Base-by-base conservation (phyloP, 2,329 filamentous ascomycete genomes). In the Coleophoma cylindrospora region DNA sequence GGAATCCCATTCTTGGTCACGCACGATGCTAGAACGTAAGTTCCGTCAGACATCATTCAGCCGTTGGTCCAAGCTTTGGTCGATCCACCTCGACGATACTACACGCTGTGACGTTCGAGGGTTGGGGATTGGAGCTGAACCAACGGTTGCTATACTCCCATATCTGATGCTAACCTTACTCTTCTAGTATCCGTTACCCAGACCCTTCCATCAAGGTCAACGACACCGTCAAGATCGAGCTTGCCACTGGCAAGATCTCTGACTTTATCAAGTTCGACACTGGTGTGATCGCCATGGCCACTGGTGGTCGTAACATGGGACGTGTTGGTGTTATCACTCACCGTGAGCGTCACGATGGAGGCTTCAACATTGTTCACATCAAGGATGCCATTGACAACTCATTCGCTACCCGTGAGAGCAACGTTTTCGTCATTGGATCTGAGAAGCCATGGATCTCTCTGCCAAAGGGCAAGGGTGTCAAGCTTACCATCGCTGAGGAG, bases 1-100 rank as follows among this genome's bases (percentile, higher is more conserved):
- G 94, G 91, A 82, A 95, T 99, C 86, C 94, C 94, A 95, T 99
- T 96, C 91, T 96, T 97, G 91, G 94, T 99, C 89, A 99, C 94
- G 91, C 94, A 99, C 89, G 94, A 99, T 94, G 94, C 94, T 80
- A 88, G 94, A 91, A 99, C 94, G 92, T 99, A 83, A 96, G 92
- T 97, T 87, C 83, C 87, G 79, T 84, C 79, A 83, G 79, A 88
- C 87, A 90, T 96, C 91, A 94, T 91, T 96, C 92, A 96, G 92
- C 86, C 92, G 92, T 96, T 96, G 92, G 90, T 92, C 89, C 90
- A 95, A 94, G 89, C 82, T 96, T 94, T 95, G 91, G 91, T 78
- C 75, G 75, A 80, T 72, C 65, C 66, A 57, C 61, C 41, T 53
- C 38, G 44, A 48, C 44, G 33, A 46, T 38, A 47, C 37, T 15